Evolutionary conservation across 345 rosid genomes (phyloP).

Genomic region (Tarenaya hassleriana): DNA sequence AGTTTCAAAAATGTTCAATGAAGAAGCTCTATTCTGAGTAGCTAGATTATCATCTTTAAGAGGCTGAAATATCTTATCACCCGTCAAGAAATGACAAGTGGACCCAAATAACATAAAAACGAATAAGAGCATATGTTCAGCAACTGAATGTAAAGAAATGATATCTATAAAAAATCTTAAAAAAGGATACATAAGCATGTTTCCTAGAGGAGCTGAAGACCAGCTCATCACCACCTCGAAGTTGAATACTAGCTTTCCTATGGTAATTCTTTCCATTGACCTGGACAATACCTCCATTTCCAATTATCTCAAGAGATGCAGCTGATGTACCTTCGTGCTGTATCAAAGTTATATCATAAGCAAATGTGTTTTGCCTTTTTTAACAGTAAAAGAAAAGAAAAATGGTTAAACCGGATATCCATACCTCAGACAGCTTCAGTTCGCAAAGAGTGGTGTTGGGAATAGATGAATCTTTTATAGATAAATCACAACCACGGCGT

Average conservation of each 20-base stretch:
- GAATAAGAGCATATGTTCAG: conserved; percentile 4
- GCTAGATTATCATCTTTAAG: conserved; percentile 54
- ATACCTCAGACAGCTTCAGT: conserved; percentile 76
- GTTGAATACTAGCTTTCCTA: conserved; percentile 39
- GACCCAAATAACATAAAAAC: conserved; percentile 10
- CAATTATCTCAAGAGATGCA: conserved; percentile 63
- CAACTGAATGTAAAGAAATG: background rate
- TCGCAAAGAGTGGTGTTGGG: conserved; percentile 58
- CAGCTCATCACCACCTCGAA: conserved; percentile 91
- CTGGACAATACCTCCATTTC: conserved; percentile 76
- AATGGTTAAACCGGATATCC: background rate
- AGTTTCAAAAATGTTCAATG: conserved; percentile 70
- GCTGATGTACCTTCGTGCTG: conserved; percentile 63
- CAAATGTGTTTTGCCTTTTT: conserved; percentile 3
- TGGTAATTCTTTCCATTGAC: conserved; percentile 65
- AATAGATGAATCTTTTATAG: conserved; percentile 54
- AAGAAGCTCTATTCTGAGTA: conserved; percentile 53
- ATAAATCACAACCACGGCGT: conserved; percentile 65
- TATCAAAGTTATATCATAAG: conserved; percentile 27
- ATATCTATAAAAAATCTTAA: background rate
- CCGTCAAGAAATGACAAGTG: conserved; percentile 38
- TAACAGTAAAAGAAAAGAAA: conserved; percentile 8
- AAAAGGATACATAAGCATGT: conserved; percentile 96
- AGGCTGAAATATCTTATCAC: conserved; percentile 75
- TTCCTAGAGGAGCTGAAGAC: conserved; percentile 59